phyloP scores from a whole-genome alignment of 352 stramenopile genomes.

The Phytophthora sansomeana region DNA sequence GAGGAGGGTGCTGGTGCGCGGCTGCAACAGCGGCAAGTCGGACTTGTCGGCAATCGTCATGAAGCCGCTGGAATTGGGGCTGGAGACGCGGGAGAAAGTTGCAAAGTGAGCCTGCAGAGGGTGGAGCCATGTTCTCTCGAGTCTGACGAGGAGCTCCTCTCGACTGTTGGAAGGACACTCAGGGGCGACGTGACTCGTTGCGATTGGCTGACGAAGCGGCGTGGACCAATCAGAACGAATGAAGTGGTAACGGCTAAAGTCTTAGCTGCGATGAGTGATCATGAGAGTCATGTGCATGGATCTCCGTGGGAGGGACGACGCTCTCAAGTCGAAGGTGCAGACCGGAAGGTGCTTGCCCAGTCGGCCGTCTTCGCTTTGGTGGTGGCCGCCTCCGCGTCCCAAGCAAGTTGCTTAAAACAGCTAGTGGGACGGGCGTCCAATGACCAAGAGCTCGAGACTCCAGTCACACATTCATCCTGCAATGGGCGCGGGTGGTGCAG shows the following conservation, averaged over 20 bases:
- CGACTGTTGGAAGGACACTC: slow-evolving; percentile 28
- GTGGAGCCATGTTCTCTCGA: slow-evolving; percentile 19
- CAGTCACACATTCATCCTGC: not conserved
- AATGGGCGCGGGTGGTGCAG: too few species aligned
- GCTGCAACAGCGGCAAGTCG: slow-evolving; percentile 50
- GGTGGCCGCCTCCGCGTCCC: slow-evolving; percentile 2
- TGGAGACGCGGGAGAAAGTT: slow-evolving; percentile 21
- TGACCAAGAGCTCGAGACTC: slow-evolving; percentile 3
- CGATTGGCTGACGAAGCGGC: slow-evolving; percentile 15
- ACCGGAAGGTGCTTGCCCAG: too few species aligned
- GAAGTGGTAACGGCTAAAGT: not conserved
- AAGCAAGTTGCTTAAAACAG: not conserved
- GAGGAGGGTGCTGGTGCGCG: slow-evolving; percentile 21
- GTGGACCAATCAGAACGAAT: slow-evolving; percentile 28
- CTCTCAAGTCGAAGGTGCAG: not conserved
- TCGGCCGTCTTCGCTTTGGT: too few species aligned
- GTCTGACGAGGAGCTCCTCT: slow-evolving; percentile 20
- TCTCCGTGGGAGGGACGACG: not conserved
- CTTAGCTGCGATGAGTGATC: slow-evolving; percentile 1
- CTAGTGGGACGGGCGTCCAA: slow-evolving; percentile 16
- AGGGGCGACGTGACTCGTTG: slow-evolving; percentile 7
- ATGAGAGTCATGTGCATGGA: too few species aligned
- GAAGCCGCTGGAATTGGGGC: not conserved
- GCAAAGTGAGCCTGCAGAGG: slow-evolving; percentile 11
- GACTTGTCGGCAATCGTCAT: slow-evolving; percentile 39